Base-by-base conservation (phyloP, 2,329 filamentous ascomycete genomes). In the Fusarium transvaalense region DNA sequence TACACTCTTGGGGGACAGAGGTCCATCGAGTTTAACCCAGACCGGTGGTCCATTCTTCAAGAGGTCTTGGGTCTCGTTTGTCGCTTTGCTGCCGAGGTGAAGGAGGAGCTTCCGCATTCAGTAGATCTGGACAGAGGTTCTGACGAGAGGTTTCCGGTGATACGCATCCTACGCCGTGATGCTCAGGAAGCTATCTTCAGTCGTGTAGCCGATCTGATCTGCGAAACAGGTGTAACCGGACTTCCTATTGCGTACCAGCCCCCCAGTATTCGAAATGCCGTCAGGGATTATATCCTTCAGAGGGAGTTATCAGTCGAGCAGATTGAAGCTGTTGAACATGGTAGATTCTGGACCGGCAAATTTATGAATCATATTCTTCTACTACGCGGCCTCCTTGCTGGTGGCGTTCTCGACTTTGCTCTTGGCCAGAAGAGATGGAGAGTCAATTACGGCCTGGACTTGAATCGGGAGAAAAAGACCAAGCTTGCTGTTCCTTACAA, bases 361-460 rank as follows among this genome's bases (percentile, higher is more conserved):
- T 25, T 25, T 25, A 25, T 25, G 23, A 4, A 25, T 25, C 23
- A 25, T 6, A 25, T 25, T 6, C 23, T 25, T 25, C 5, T 25
- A 25, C 23, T 90, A 0, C 79, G 86, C 25, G 84, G 90, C 0
- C 79, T 92, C 0, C 75, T 92, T 10, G 85, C 86, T 0, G 76
- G 80, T 1, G 84, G 87, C 0, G 78, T 92, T 0, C 69, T 92
- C 0, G 69, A 69, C 0, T 90, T 89, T 59, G 80, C 79, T 0
- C 77, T 92, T 1, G 75, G 78, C 0, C 76, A 84, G 15, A 92
- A 91, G 69, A 79, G 89, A 2, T 92, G 87, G 86, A 78, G 85
- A 5, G 89, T 92, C 0, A 84, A 91, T 55, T 92, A 89, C 61
- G 89, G 90, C 0, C 78, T 86, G 0, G 83, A 88, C 69, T 61